Conservation (phyloP, 768 basidiomycete genomes). For the Pisolithus albus region DNA sequence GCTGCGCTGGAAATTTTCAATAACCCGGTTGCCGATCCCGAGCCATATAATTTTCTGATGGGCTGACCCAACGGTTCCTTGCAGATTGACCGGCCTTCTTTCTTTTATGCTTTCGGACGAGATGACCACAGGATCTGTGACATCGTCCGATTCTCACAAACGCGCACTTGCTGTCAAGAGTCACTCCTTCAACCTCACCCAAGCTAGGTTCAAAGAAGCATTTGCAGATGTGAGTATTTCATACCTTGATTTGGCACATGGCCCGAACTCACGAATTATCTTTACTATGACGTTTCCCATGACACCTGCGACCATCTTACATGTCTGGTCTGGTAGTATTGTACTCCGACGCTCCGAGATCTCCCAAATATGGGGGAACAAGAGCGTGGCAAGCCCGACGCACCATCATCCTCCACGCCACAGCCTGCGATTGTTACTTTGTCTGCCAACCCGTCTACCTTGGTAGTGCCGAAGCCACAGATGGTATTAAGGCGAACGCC, state of each 20-base stretch:
- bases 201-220: conserved; percentile 76
- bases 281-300: conserved; percentile 15
- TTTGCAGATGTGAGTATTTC: conserved; percentile 73
- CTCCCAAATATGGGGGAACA: conserved; percentile 92
- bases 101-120: conserved; percentile 96
- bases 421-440: conserved; percentile 11
- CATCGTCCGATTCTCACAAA: conserved; percentile 74
- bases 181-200: conserved; percentile 79
- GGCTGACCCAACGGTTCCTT: conserved; percentile 8
- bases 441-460: conserved; percentile 15
- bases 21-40: not conserved
- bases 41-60: not conserved
- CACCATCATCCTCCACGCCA: conserved; percentile 15
- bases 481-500: conserved; percentile 12
- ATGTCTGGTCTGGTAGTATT: conserved; percentile 47
- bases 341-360: conserved; percentile 55
- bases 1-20: not conserved
- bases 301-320: conserved; percentile 9
- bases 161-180: conserved; percentile 66
- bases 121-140: conserved; percentile 93
- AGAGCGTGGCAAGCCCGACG: conserved; percentile 50
- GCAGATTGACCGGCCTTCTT: conserved; percentile 86
- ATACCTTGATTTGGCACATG: conserved; percentile 5
- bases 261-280: conserved; percentile 11
- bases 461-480: conserved; percentile 17